phyloP scores from a whole-genome alignment of 768 basidiomycete genomes.

The Strobilomyces confusus region DNA sequence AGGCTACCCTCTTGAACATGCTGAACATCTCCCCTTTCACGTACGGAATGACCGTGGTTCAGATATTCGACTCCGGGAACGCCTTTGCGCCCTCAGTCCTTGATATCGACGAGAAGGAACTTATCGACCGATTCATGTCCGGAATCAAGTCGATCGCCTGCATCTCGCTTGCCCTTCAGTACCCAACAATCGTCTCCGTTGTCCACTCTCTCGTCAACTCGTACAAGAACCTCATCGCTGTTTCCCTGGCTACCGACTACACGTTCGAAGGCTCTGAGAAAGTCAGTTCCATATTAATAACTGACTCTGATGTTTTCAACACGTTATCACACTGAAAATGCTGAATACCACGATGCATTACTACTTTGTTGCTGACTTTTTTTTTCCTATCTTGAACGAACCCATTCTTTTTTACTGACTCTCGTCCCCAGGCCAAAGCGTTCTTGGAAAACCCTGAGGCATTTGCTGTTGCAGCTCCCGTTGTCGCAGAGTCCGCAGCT shows the following conservation, averaged over 20 bases:
- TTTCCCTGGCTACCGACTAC: slow-evolving; percentile 90
- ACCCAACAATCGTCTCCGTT: slow-evolving; percentile 94
- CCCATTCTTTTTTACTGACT: slow-evolving; percentile 3
- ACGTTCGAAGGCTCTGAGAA: slow-evolving; percentile 91
- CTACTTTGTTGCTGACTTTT: slow-evolving; percentile 29
- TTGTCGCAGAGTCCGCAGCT: slow-evolving; percentile 48
- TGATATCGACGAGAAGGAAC: slow-evolving; percentile 88
- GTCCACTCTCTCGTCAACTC: slow-evolving; percentile 95
- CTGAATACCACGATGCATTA: slow-evolving; percentile 54
- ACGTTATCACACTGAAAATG: slow-evolving; percentile 73
- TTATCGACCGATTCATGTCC: slow-evolving; percentile 86
- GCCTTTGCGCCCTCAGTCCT: slow-evolving; percentile 86
- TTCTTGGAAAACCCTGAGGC: slow-evolving; percentile 97
- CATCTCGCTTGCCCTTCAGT: slow-evolving; percentile 92
- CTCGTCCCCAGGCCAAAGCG: slow-evolving; percentile 71
- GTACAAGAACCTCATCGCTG: slow-evolving; percentile 96
- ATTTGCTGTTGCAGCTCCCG: slow-evolving; percentile 80
- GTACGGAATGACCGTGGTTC: slow-evolving; percentile 97
- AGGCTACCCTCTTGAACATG: slow-evolving; percentile 99
- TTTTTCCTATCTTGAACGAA: background rate
- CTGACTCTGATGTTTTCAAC: slow-evolving; percentile 26
- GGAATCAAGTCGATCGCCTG: slow-evolving; percentile 95
- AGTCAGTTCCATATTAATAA: slow-evolving; percentile 44
- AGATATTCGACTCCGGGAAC: slow-evolving; percentile 94
- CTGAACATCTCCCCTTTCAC: slow-evolving; percentile 99